A percentile compares a stretch with the other conserved stretches of the same genome.
Conservation (phyloP, 2,329 filamentous ascomycete genomes). For the Periconia digitata region DNA sequence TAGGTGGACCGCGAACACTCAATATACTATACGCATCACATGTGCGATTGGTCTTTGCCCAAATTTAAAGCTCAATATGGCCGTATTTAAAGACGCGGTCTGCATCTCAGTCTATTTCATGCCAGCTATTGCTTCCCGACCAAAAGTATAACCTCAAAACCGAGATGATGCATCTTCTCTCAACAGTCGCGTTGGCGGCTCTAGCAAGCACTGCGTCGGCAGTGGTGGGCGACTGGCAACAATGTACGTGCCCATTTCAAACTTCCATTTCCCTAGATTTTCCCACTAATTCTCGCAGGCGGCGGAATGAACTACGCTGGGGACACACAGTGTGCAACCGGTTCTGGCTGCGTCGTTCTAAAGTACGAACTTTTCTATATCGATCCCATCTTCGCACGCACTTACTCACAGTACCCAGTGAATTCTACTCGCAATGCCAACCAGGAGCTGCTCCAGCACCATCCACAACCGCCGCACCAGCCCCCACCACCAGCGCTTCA, state of each 20-base stretch:
- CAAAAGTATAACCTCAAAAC: not conserved
- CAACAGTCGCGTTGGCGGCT: slow-evolving; percentile 20
- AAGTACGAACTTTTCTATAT: slow-evolving; percentile 20
- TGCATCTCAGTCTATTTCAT: not conserved
- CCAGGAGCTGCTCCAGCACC: slow-evolving; percentile 32
- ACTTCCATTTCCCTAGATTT: not conserved
- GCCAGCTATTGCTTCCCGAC: not conserved
- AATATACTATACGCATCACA: slow-evolving; percentile 21
- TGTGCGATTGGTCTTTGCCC: slow-evolving; percentile 7
- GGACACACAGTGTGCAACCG: slow-evolving; percentile 25
- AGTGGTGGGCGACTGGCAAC: slow-evolving; percentile 33
- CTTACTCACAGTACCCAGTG: slow-evolving; percentile 20
- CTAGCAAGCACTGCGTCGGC: slow-evolving; percentile 27
- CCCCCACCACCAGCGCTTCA: slow-evolving; percentile 9
- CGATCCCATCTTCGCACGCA: not conserved
- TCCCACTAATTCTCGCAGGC: slow-evolving; percentile 16
- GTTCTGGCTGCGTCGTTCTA: slow-evolving; percentile 33
- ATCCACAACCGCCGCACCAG: slow-evolving; percentile 15
- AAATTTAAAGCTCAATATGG: slow-evolving; percentile 1
- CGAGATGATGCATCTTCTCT: slow-evolving; percentile 23
- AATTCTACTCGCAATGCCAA: slow-evolving; percentile 46
- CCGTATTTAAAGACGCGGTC: slow-evolving; percentile 3
- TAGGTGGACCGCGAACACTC: slow-evolving; percentile 8
- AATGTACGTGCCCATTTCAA: slow-evolving; percentile 26
- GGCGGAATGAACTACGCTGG: slow-evolving; percentile 32